Evolutionary conservation across 2,329 filamentous ascomycete genomes (phyloP), one percentile per base, ranked within the genome.

Genomic region (Pseudopithomyces maydicus): DNA sequence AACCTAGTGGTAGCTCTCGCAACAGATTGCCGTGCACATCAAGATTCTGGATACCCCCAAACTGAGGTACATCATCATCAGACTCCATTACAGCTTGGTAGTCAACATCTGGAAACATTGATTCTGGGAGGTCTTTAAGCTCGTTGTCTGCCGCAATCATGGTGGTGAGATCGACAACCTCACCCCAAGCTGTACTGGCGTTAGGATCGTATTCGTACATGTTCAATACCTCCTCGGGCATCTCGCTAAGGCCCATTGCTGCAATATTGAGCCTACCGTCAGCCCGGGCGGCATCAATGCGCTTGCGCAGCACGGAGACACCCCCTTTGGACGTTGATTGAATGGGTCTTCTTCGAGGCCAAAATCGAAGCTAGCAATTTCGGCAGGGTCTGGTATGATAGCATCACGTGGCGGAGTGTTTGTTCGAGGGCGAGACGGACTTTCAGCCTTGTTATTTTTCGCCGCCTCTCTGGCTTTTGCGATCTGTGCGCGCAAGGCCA

Each of bases 91-190:
- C 74, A 17, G 84, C 80, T 39, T 83, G 77, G 5, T 73, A 53
- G 22, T 78, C 74, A 19, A 82, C 76, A 65, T 97, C 92, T 0
- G 94, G 93, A 65, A 98, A 97, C 17, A 92, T 80, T 1, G 81
- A 79, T 17, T 95, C 90, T 2, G 87, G 84, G 33, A 98, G 81
- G 32, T 81, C 80, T 67, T 91, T 87, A 46, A 99, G 76, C 68
- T 97, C 91, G 69, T 99, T 98, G 70, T 97, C 92, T 8, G 94
- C 92, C 6, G 90, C 92, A 62, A 95, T 86, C 48, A 98, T 87
- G 58, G 90, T 87, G 0, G 88, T 90, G 44, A 98, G 78, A 70
- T 98, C 94, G 11, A 98, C 91, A 57, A 90, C 89, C 74, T 98
- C 94, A 1, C 92, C 92, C 95, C 95, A 98, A 33, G 88, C 86